A percentile compares a stretch with the other conserved stretches of the same genome.
Conservation (phyloP, 2,329 filamentous ascomycete genomes). For the Fusarium mundagurra region DNA sequence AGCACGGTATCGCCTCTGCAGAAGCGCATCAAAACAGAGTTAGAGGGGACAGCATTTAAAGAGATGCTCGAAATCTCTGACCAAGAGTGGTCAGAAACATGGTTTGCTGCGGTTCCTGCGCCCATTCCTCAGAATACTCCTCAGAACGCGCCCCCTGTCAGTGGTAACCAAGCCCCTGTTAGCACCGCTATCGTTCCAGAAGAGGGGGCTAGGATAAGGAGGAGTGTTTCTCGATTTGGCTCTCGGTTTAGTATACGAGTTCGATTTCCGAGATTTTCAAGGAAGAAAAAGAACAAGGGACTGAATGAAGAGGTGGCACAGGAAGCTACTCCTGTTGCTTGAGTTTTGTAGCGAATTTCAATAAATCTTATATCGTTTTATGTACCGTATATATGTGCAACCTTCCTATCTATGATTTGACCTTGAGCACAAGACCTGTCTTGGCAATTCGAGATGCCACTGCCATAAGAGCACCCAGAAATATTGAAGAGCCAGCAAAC, state of each 20-base stretch:
- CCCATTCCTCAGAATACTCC: background rate
- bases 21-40: background rate
- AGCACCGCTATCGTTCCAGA: background rate
- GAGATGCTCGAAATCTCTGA: background rate
- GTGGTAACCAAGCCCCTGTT: background rate
- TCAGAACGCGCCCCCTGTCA: background rate
- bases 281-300: background rate
- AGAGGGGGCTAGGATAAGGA: background rate
- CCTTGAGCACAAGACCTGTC: conserved; percentile 13
- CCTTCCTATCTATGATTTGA: conserved; percentile 11
- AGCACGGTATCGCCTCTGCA: background rate
- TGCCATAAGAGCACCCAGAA: conserved; percentile 36
- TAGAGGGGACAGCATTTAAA: background rate
- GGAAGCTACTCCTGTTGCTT: background rate
- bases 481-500: conserved; percentile 37
- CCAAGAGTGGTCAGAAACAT: background rate
- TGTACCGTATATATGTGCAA: background rate
- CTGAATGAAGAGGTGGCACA: background rate
- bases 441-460: conserved; percentile 29
- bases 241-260: background rate
- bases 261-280: background rate
- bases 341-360: too few relatives aligned
- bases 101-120: background rate
- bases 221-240: background rate
- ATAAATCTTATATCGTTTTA: fast-evolving